Evolutionary conservation across 306 rosid genomes (phyloP), one percentile per base, ranked within the genome.

Genomic region (Elaeagnus macrophylla): DNA sequence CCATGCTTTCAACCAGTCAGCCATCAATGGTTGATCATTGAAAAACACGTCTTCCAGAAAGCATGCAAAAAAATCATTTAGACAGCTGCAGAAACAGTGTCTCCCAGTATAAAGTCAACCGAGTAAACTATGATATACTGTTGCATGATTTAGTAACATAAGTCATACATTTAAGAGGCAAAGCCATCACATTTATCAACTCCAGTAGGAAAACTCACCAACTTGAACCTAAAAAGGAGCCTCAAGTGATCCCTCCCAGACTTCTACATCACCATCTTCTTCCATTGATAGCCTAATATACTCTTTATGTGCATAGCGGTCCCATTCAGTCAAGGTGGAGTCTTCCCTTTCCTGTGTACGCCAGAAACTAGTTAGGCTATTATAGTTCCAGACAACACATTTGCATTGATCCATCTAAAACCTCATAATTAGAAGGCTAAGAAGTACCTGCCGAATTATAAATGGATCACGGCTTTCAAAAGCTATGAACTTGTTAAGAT

Each of bases 261-360:
- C 96, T 68, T 88, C 96, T 78, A 25, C 32, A 25, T 88, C 96
- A 62, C 82, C 94, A 66, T 82, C 91, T 82, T 88, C 96, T 73
- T 88, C 96, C 96, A 88, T 88, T 37, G 96, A 88, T 70, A 88
- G 96, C 69, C 96, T 84, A 45, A 82, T 88, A 72, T 88, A 88
- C 78, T 88, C 96, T 78, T 91, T 84, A 73, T 88, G 96, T 7
- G 96, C 96, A 74, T 82, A 88, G 42, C 94, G 96, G 62, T 88
- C 96, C 96, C 96, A 88, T 54, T 88, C 96, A 39, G 96, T 88
- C 88, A 85, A 72, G 13, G 91, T 82, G 65, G 96, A 91, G 76
- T 88, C 85, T 71, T 88, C 96, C 6, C 96, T 94, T 68, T 88
- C 88, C 96, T 88, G 32, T 25, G 32, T 25, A 25, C 32, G 4